Evolutionary conservation across 1,284 basidiomycete genomes (phyloP).

Genomic region (Puccinia polysora): DNA sequence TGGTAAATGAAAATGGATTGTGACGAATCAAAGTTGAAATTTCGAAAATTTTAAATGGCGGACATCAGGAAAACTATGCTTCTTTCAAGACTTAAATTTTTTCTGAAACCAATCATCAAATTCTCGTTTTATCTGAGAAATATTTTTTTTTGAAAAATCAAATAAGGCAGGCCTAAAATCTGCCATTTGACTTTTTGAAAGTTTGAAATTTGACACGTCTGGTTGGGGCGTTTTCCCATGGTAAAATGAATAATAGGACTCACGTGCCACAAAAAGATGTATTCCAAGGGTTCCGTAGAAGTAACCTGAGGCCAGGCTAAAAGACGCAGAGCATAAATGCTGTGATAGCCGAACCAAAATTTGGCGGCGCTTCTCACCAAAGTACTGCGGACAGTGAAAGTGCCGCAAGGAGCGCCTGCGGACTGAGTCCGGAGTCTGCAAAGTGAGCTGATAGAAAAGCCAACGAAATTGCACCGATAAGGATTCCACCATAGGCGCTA

Average conservation of each 20-base stretch:
- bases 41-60: too few relatives aligned
- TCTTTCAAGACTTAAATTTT: too few relatives aligned
- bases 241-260: slow-evolving; percentile 9
- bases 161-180: too few relatives aligned
- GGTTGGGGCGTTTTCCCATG: too few relatives aligned
- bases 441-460: slow-evolving; percentile 20
- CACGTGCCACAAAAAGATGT: slow-evolving; percentile 11
- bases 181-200: too few relatives aligned
- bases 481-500: slow-evolving; percentile 21
- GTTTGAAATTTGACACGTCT: too few relatives aligned
- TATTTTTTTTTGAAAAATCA: too few relatives aligned
- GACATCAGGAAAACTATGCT: too few relatives aligned
- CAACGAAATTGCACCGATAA: not conserved
- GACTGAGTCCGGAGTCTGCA: slow-evolving; percentile 28
- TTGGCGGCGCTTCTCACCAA: not conserved
- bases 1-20: too few relatives aligned
- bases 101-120: too few relatives aligned
- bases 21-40: too few relatives aligned
- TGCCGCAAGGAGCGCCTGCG: slow-evolving; percentile 1
- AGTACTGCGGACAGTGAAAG: slow-evolving; percentile 17
- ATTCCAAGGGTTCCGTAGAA: slow-evolving; percentile 34
- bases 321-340: not conserved
- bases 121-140: too few relatives aligned
- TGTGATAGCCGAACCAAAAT: not conserved
- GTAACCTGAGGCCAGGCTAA: slow-evolving; percentile 35